Evolutionary conservation across 352 stramenopile species (phyloP).

Genomic region (Phytophthora lateralis): DNA sequence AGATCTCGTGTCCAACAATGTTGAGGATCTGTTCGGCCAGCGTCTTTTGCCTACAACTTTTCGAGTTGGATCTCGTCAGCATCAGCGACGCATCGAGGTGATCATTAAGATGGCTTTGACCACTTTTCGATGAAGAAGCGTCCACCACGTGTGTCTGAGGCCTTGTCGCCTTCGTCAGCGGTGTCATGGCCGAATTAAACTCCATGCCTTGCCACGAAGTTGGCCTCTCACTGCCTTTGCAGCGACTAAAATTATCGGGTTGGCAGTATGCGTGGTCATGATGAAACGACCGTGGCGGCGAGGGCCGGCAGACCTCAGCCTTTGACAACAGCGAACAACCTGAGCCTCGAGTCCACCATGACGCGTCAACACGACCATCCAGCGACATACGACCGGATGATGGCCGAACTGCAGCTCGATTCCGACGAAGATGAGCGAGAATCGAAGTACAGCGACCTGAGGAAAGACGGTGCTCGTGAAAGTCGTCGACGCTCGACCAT

Average conservation of each 20-base stretch:
- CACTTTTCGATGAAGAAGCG: no score
- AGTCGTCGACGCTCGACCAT: constrained; percentile 2
- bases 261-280: background rate
- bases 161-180: no score
- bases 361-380: constrained; percentile 5
- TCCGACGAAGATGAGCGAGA: constrained; percentile 27
- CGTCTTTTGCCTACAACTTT: no score
- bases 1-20: no score
- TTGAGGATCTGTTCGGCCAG: no score
- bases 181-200: no score
- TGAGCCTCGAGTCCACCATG: constrained; percentile 7
- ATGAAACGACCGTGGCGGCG: constrained; percentile 9
- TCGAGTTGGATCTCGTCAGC: no score
- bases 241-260: constrained; percentile 8
- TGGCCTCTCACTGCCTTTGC: no score
- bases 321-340: constrained; percentile 1
- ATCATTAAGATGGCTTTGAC: no score
- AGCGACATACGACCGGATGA: constrained; percentile 38
- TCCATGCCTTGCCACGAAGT: no score
- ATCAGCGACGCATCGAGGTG: no score
- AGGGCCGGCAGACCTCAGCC: background rate
- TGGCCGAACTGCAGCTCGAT: constrained; percentile 35
- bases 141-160: no score
- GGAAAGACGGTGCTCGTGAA: constrained; percentile 2
- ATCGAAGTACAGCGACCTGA: constrained; percentile 3